Percentiles rank a stretch among this genome's conserved stretches.
These are phyloP conservation scores for Podaxis rugospora DNA, from an alignment of 768 basidiomycete species.

Conservation along the genomic window DNA sequence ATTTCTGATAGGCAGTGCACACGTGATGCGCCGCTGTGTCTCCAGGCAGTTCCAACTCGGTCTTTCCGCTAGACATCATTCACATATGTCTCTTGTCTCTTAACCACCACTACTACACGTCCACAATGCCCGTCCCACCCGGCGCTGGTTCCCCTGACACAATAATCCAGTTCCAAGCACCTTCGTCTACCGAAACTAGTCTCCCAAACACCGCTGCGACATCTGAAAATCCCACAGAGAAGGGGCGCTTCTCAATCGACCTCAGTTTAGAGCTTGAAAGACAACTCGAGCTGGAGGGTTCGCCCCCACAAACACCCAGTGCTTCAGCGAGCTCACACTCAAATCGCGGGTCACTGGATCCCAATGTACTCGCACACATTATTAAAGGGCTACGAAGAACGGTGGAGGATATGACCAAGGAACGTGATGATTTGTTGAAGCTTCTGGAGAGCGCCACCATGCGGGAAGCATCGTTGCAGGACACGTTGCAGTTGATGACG, in stretches of 20 bases:
- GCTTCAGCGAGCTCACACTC: slow-evolving; percentile 16
- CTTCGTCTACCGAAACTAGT: background rate
- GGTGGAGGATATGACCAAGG: slow-evolving; percentile 58
- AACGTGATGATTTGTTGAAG: slow-evolving; percentile 63
- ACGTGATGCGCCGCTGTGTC: slow-evolving; percentile 2
- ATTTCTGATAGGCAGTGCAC: background rate
- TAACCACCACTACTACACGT: background rate
- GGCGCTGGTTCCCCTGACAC: background rate
- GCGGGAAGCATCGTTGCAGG: slow-evolving; percentile 57
- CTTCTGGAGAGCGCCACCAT: slow-evolving; percentile 45
- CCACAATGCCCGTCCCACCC: background rate
- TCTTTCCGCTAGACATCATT: background rate
- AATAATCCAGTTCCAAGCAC: background rate
- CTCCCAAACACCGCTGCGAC: background rate
- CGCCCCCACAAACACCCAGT: slow-evolving; percentile 38
- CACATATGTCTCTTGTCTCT: slow-evolving; percentile 4
- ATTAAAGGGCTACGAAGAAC: slow-evolving; percentile 68
- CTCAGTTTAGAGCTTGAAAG: slow-evolving; percentile 76
- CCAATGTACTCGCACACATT: slow-evolving; percentile 72
- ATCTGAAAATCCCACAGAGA: slow-evolving; percentile 12
- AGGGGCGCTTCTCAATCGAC: slow-evolving; percentile 62
- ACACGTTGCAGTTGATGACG: slow-evolving; percentile 59
- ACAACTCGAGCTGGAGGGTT: slow-evolving; percentile 65
- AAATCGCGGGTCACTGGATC: slow-evolving; percentile 55
- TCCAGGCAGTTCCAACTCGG: slow-evolving; percentile 4